Evolutionary conservation across 495 filamentous ascomycete genomes (phyloP).

Genomic region (Parathielavia appendiculata): DNA sequence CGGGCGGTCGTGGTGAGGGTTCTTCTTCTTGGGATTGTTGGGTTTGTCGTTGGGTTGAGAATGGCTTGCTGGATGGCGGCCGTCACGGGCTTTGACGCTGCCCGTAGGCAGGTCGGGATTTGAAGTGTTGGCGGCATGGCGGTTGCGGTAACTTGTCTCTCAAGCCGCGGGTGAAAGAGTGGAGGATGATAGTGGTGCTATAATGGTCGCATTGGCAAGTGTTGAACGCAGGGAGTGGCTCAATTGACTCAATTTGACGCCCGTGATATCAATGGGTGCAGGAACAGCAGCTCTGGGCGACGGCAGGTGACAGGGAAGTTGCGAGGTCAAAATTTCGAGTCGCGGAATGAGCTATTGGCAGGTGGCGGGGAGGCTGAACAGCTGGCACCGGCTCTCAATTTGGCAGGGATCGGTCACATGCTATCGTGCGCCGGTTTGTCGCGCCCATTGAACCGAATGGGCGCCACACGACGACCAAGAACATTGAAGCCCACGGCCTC

Average conservation of each 20-base stretch:
- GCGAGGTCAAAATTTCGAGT: slow-evolving; percentile 22
- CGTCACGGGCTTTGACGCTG: slow-evolving; percentile 1
- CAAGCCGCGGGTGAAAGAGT: background rate
- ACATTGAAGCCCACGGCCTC: too few relatives aligned
- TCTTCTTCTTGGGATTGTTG: slow-evolving; percentile 7
- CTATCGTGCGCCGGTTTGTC: slow-evolving; percentile 17
- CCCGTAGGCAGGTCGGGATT: slow-evolving; percentile 19
- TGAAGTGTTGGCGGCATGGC: slow-evolving; percentile 19
- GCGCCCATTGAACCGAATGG: background rate
- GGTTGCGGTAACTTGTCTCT: background rate
- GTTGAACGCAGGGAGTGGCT: background rate
- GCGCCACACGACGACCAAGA: background rate
- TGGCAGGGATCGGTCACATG: slow-evolving; percentile 20
- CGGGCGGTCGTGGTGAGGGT: slow-evolving; percentile 26
- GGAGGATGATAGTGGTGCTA: slow-evolving; percentile 1
- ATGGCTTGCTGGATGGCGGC: background rate
- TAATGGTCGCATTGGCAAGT: slow-evolving; percentile 16
- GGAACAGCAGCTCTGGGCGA: slow-evolving; percentile 2
- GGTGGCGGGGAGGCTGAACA: slow-evolving; percentile 7
- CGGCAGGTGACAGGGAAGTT: background rate
- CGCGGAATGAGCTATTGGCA: background rate
- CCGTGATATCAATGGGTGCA: background rate
- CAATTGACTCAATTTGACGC: slow-evolving; percentile 3
- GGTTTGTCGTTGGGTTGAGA: slow-evolving; percentile 12
- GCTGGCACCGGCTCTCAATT: slow-evolving; percentile 1